phyloP scores from a whole-genome alignment of 2,329 filamentous ascomycete genomes.

The Fusarium sacchari region DNA sequence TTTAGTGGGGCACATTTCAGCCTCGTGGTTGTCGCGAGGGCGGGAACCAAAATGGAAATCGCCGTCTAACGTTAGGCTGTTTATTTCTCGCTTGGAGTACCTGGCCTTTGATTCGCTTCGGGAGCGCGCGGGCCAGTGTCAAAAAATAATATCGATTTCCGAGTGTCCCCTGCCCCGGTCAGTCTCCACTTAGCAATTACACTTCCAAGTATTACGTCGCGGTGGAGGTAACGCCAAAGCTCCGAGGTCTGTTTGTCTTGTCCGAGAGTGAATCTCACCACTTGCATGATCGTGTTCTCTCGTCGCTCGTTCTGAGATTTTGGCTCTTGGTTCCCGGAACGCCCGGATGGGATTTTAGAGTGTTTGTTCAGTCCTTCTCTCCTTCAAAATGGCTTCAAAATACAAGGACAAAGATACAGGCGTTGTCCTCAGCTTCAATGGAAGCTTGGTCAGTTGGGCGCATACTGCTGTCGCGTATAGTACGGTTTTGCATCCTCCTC shows the following conservation, averaged over 20 bases:
- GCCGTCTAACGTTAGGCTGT: background rate
- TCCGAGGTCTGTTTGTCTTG: constrained; percentile 40
- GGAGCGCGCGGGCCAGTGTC: constrained; percentile 35
- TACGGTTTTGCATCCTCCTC: constrained; percentile 53
- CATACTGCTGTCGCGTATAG: constrained; percentile 88
- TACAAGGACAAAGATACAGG: constrained; percentile 74
- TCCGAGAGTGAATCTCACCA: constrained; percentile 42
- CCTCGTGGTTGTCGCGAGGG: constrained; percentile 9
- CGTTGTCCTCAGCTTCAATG: constrained; percentile 74
- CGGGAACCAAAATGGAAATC: constrained; percentile 5
- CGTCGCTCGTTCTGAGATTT: constrained; percentile 29
- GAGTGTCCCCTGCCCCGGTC: constrained; percentile 11
- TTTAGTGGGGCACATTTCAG: constrained; percentile 33
- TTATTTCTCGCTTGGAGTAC: background rate
- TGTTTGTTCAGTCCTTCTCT: constrained; percentile 33
- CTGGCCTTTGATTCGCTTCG: constrained; percentile 23
- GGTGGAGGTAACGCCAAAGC: constrained; percentile 39
- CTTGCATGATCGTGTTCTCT: constrained; percentile 25
- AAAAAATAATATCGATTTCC: constrained; percentile 31
- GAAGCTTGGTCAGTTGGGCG: constrained; percentile 88
- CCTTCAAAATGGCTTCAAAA: constrained; percentile 51
- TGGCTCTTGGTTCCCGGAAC: constrained; percentile 43
- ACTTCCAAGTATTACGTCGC: constrained; percentile 38
- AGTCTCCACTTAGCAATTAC: constrained; percentile 36
- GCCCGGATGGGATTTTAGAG: constrained; percentile 46